Conservation (phyloP, 257 asterid species). For the Cordia subcordata region DNA sequence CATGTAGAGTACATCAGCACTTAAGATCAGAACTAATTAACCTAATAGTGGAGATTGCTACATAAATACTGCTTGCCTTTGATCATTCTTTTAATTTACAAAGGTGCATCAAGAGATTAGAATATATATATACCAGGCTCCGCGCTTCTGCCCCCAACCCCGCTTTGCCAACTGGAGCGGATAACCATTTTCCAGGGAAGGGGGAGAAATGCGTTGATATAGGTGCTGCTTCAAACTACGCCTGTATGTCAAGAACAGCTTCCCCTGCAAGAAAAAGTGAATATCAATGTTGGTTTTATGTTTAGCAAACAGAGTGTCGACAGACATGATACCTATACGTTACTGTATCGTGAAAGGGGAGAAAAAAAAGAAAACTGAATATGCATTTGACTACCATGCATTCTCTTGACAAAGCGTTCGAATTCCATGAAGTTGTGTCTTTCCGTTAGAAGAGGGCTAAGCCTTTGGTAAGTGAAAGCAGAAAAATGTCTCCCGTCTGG, state of each 20-base stretch:
- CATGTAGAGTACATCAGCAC: no score
- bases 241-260: conserved; percentile 58
- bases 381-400: conserved; percentile 60
- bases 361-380: no score
- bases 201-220: background rate
- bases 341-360: background rate
- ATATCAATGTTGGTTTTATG: background rate
- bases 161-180: background rate
- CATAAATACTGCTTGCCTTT: conserved; percentile 3
- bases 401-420: conserved; percentile 71
- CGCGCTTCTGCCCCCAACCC: background rate
- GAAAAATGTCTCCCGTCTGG: conserved; percentile 76
- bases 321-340: background rate
- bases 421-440: conserved; percentile 63
- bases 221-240: conserved; percentile 21
- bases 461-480: conserved; percentile 66
- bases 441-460: conserved; percentile 57
- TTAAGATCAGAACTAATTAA: background rate
- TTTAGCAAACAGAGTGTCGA: background rate
- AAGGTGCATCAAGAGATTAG: conserved; percentile 4
- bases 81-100: conserved; percentile 33
- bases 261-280: conserved; percentile 53
- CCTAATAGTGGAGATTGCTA: conserved; percentile 1
- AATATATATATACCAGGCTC: background rate
- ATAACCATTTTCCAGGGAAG: no score